Percentiles rank a stretch among this genome's conserved stretches.
phyloP scores from a whole-genome alignment of 768 basidiomycete genomes.

The Suillus subalutaceus region DNA sequence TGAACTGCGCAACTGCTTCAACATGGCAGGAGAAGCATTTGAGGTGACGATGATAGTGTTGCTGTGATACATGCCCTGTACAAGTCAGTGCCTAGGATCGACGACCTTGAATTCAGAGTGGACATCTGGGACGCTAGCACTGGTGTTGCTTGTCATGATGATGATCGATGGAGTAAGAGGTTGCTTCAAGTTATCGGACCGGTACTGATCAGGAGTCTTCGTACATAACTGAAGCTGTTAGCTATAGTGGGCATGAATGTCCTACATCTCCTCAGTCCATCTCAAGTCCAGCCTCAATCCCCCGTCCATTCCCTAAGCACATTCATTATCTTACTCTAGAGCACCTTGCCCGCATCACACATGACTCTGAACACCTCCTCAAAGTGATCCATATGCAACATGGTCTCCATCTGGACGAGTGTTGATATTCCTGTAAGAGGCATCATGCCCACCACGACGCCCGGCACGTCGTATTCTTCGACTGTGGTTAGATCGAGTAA shows the following conservation, averaged over 20 bases:
- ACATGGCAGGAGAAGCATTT: background rate
- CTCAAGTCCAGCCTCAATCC: slow-evolving; percentile 45
- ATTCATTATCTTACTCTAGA: slow-evolving; percentile 83
- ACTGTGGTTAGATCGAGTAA: slow-evolving; percentile 86
- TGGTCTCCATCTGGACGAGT: slow-evolving; percentile 90
- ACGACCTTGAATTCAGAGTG: slow-evolving; percentile 32
- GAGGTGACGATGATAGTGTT: background rate
- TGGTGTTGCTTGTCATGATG: background rate
- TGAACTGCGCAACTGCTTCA: slow-evolving; percentile 54
- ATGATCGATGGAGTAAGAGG: background rate
- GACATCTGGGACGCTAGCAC: slow-evolving; percentile 8
- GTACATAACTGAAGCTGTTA: too few relatives aligned
- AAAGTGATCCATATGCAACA: slow-evolving; percentile 89
- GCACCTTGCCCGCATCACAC: slow-evolving; percentile 71
- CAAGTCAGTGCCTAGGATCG: slow-evolving; percentile 89
- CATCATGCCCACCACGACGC: slow-evolving; percentile 87
- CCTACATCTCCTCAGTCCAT: background rate
- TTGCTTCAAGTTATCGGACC: background rate
- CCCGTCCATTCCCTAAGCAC: slow-evolving; percentile 68
- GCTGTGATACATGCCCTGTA: slow-evolving; percentile 68
- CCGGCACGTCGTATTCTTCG: slow-evolving; percentile 91
- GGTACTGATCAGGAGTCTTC: too few relatives aligned
- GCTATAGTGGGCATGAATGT: background rate
- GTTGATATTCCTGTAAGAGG: slow-evolving; percentile 87
- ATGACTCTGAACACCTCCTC: slow-evolving; percentile 85